Evolutionary conservation across 2,329 filamentous ascomycete species (phyloP).

Genomic region (Chrysoporthe puriensis): DNA sequence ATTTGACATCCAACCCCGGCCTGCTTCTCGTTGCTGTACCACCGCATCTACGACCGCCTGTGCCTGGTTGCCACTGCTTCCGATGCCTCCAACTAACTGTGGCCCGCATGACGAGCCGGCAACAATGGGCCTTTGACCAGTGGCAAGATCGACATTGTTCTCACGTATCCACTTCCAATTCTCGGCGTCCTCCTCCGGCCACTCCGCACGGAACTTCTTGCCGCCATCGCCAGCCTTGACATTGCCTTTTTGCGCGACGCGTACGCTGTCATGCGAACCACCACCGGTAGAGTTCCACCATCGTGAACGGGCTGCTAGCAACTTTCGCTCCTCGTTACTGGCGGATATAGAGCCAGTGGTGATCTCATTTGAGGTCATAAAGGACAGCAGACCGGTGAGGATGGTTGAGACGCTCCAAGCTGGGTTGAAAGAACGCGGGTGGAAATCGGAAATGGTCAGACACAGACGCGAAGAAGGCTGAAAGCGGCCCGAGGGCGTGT

Average conservation of each 20-base stretch:
- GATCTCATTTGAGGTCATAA: slow-evolving; percentile 99
- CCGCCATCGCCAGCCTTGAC: slow-evolving; percentile 93
- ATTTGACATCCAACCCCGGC: slow-evolving; percentile 78
- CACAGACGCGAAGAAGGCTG: slow-evolving; percentile 90
- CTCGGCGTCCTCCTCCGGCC: slow-evolving; percentile 85
- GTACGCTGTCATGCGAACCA: slow-evolving; percentile 65
- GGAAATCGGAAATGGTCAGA: slow-evolving; percentile 95
- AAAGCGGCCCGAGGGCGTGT: slow-evolving; percentile 94
- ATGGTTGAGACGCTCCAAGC: slow-evolving; percentile 99
- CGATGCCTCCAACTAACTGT: slow-evolving; percentile 59
- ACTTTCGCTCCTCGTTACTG: slow-evolving; percentile 74
- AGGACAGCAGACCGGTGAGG: slow-evolving; percentile 87
- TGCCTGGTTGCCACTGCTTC: slow-evolving; percentile 66
- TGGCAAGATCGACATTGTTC: slow-evolving; percentile 75
- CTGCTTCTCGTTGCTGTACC: slow-evolving; percentile 76
- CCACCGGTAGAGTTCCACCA: slow-evolving; percentile 99
- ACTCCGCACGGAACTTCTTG: slow-evolving; percentile 85
- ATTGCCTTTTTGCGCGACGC: slow-evolving; percentile 64
- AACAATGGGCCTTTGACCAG: slow-evolving; percentile 69
- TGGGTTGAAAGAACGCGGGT: slow-evolving; percentile 96
- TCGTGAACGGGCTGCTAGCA: slow-evolving; percentile 74
- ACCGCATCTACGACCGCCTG: slow-evolving; percentile 77
- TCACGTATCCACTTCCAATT: slow-evolving; percentile 93
- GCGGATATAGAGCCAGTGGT: slow-evolving; percentile 88
- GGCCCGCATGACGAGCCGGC: slow-evolving; percentile 52